Evolutionary conservation across 768 basidiomycete genomes (phyloP).

Genomic region (Galerina sulciceps): DNA sequence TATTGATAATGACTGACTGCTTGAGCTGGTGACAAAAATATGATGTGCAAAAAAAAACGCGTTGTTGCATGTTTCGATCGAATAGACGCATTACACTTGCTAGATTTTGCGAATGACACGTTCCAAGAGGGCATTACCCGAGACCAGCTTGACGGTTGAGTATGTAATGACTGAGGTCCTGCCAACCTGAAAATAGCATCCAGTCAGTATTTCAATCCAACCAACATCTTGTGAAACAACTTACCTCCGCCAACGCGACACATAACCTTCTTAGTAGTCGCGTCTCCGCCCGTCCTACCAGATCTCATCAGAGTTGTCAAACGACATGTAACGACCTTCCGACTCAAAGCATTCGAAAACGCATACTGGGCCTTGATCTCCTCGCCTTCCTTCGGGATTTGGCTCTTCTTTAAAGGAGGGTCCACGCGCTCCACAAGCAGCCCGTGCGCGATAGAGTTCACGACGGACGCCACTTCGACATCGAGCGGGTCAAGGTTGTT

Average conservation of each 20-base stretch:
- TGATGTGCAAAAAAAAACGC: not conserved
- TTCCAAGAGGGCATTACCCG: constrained; percentile 9
- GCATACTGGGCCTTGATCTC: constrained; percentile 87
- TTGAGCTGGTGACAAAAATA: constrained; percentile 2
- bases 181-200: constrained; percentile 65
- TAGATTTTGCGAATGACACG: not conserved
- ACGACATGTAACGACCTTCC: constrained; percentile 79
- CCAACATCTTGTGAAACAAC: constrained; percentile 26
- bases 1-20: constrained; percentile 9
- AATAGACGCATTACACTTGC: not conserved
- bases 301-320: constrained; percentile 78
- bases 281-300: constrained; percentile 49
- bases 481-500: constrained; percentile 84
- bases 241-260: constrained; percentile 87
- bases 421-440: constrained; percentile 82
- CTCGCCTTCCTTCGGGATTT: constrained; percentile 69
- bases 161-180: constrained; percentile 77
- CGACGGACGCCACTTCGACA: constrained; percentile 72
- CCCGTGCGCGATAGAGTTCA: constrained; percentile 79
- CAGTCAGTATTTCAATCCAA: not conserved
- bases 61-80: not conserved
- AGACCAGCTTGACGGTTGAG: constrained; percentile 77
- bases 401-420: constrained; percentile 60
- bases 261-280: constrained; percentile 85
- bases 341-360: constrained; percentile 71